phyloP scores from a whole-genome alignment of 345 rosid species.

The Gossypium stocksii region DNA sequence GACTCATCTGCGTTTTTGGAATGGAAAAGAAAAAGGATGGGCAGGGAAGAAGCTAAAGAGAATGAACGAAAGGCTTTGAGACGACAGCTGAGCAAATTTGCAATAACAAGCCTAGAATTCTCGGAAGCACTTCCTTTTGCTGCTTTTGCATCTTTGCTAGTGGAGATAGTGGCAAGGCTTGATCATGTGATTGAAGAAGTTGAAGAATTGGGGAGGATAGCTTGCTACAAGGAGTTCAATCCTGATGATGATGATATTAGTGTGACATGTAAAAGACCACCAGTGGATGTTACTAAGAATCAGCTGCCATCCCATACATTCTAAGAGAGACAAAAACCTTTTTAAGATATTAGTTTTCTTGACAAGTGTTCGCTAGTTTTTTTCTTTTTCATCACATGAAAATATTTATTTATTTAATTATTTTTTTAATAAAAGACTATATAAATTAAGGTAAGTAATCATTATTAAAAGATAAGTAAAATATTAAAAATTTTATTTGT shows the following conservation, averaged over 20 bases:
- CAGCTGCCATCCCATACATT: slow-evolving; percentile 10
- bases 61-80: slow-evolving; percentile 50
- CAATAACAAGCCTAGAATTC: slow-evolving; percentile 60
- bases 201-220: slow-evolving; percentile 62
- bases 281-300: not conserved
- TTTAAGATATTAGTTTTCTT: no score
- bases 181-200: slow-evolving; percentile 67
- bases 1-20: slow-evolving; percentile 58
- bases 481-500: no score
- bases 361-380: no score
- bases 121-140: slow-evolving; percentile 84
- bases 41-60: slow-evolving; percentile 18
- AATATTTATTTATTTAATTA: no score
- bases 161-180: slow-evolving; percentile 72
- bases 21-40: slow-evolving; percentile 47
- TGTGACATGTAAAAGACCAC: slow-evolving; percentile 4
- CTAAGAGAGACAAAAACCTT: no score
- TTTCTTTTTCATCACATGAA: no score
- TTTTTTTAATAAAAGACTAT: no score
- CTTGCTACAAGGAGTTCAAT: slow-evolving; percentile 56
- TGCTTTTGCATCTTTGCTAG: slow-evolving; percentile 70
- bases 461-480: no score
- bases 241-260: slow-evolving; percentile 22
- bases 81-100: slow-evolving; percentile 65
- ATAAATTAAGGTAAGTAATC: no score